phyloP scores from a whole-genome alignment of 2,329 filamentous ascomycete species.

The Calonectria pseudoreteaudii region DNA sequence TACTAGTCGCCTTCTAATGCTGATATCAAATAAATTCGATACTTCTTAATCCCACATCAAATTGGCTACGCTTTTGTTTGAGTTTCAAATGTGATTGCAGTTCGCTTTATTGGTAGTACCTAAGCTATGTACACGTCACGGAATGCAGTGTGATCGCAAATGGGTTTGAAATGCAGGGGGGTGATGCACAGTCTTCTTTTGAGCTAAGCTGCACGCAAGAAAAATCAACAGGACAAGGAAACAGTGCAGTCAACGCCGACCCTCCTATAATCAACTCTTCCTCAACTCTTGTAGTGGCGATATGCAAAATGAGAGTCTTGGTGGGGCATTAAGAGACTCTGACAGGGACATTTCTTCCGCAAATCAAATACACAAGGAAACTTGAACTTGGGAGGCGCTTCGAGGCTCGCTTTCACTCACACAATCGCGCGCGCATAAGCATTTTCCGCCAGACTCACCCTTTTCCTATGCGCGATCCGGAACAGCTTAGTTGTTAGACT shows the following conservation, averaged over 20 bases:
- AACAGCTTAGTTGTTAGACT: conserved; percentile 84
- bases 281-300: conserved; percentile 7
- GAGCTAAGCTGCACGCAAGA: conserved; percentile 1
- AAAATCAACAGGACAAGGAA: neutral
- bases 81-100: neutral
- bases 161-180: neutral
- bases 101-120: neutral
- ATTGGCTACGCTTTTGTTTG: neutral
- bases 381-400: neutral
- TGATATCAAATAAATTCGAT: conserved; percentile 67
- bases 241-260: conserved; percentile 23
- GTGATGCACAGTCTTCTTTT: neutral
- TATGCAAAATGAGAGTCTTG: conserved; percentile 7
- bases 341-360: conserved; percentile 3
- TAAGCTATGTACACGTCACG: neutral
- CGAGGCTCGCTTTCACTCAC: neutral
- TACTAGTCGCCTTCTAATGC: conserved; percentile 72
- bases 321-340: conserved; percentile 16
- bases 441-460: neutral
- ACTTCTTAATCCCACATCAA: conserved; percentile 38
- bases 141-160: neutral
- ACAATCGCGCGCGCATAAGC: neutral
- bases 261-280: conserved; percentile 1
- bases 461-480: neutral
- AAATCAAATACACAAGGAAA: conserved; percentile 9